These are phyloP conservation scores for Aureobasidium sp. DNA, from an alignment of 2,329 filamentous ascomycete species.

Conservation along the genomic window DNA sequence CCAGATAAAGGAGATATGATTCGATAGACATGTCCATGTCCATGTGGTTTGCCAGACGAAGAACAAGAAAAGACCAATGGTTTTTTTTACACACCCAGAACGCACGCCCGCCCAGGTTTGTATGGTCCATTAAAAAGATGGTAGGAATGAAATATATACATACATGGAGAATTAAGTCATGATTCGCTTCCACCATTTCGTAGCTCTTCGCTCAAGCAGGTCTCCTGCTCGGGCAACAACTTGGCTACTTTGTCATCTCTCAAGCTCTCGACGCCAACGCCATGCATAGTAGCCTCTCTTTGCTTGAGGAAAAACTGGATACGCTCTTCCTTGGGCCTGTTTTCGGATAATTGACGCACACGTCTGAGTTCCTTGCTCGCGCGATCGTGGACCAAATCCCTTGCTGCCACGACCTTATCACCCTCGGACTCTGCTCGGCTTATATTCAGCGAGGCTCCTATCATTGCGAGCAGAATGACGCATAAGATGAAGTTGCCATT, in stretches of 20 bases:
- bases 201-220: constrained; percentile 34
- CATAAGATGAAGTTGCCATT: constrained; percentile 70
- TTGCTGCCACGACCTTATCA: constrained; percentile 54
- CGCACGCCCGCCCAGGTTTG: background rate
- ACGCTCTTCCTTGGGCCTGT: constrained; percentile 43
- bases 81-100: background rate
- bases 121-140: background rate
- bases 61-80: background rate
- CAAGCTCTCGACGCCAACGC: constrained; percentile 32
- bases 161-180: background rate
- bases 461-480: constrained; percentile 58
- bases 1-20: background rate
- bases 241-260: constrained; percentile 39
- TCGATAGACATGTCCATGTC: background rate
- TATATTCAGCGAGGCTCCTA: constrained; percentile 66
- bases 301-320: constrained; percentile 71
- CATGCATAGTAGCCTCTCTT: constrained; percentile 51
- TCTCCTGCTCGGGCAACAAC: constrained; percentile 38
- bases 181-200: background rate
- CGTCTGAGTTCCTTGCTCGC: constrained; percentile 56
- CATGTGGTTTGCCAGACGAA: background rate
- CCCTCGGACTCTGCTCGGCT: constrained; percentile 58
- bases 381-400: constrained; percentile 57
- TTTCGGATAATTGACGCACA: constrained; percentile 43
- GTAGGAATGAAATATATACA: background rate